Evolutionary conservation across 1,284 basidiomycete species (phyloP).

Genomic region (Papiliotrema flavescens): DNA sequence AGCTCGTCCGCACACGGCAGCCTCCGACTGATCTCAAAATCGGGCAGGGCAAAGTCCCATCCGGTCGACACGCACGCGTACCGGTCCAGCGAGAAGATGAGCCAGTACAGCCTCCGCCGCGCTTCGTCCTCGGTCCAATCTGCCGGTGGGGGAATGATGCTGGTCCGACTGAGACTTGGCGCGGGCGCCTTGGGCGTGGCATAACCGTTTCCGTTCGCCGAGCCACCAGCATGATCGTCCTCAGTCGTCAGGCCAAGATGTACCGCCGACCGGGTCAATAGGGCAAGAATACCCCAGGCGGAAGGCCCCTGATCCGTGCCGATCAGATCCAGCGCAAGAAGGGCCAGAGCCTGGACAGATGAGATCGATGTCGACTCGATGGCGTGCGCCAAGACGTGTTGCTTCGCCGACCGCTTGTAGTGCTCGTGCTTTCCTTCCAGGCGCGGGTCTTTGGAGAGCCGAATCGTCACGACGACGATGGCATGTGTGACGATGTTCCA

Average conservation of each 20-base stretch:
- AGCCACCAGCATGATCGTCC: constrained; percentile 17
- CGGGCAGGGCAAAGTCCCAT: constrained; percentile 47
- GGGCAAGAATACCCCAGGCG: constrained; percentile 46
- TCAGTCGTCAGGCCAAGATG: constrained; percentile 44
- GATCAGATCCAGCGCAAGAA: constrained; percentile 47
- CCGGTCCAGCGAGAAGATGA: constrained; percentile 47
- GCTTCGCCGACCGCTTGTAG: constrained; percentile 41
- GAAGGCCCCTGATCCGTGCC: constrained; percentile 47
- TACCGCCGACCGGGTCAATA: constrained; percentile 45
- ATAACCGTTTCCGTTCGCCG: neutral
- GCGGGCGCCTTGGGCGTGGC: constrained; percentile 19
- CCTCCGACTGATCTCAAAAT: constrained; percentile 42
- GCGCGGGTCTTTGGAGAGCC: constrained; percentile 40
- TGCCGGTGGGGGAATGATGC: constrained; percentile 41
- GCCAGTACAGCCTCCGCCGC: constrained; percentile 46
- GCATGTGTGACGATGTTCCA: constrained; percentile 47
- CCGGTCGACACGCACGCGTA: constrained; percentile 48
- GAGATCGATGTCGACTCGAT: constrained; percentile 45
- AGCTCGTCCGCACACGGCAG: constrained; percentile 42
- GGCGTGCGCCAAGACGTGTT: constrained; percentile 45
- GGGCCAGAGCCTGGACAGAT: constrained; percentile 44
- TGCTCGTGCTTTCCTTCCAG: constrained; percentile 23
- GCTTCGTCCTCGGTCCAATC: constrained; percentile 47
- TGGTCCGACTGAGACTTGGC: constrained; percentile 35
- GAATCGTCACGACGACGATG: constrained; percentile 46